A percentile compares a stretch with the other conserved stretches of the same genome.
Conservation (phyloP, 2,329 filamentous ascomycete species). For the Parascedosporium putredinis region DNA sequence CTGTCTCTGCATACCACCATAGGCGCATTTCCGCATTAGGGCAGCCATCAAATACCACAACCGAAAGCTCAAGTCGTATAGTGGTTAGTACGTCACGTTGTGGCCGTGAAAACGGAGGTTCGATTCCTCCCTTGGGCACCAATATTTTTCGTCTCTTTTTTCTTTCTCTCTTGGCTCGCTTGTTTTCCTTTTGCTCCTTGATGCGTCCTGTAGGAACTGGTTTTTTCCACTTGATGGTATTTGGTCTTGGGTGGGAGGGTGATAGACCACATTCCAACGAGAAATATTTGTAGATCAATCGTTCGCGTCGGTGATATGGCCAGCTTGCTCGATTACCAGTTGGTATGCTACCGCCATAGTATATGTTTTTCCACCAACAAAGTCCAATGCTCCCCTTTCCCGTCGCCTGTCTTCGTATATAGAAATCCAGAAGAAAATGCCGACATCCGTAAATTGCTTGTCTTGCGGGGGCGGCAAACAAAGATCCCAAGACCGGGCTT, state of each 20-base stretch:
- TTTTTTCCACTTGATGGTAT: too few species aligned
- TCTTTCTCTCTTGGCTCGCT: too few species aligned
- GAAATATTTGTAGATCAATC: too few species aligned
- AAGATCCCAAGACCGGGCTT: too few species aligned
- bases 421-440: neutral
- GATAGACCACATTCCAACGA: too few species aligned
- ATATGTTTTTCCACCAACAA: neutral
- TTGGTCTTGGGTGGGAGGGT: too few species aligned
- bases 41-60: neutral
- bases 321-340: neutral
- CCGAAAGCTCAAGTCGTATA: conserved; percentile 1
- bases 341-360: neutral
- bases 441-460: too few species aligned
- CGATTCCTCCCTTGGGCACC: conserved; percentile 1
- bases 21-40: neutral
- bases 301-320: too few species aligned
- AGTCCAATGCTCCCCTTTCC: neutral
- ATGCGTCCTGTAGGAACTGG: too few species aligned
- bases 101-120: conserved; percentile 3
- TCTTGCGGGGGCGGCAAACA: too few species aligned
- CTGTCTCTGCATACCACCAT: neutral
- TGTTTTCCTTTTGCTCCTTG: too few species aligned
- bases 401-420: too few species aligned
- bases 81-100: conserved; percentile 2
- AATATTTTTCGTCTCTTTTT: neutral